Percentiles rank a stretch among this genome's conserved stretches.
Conservation (phyloP, 2,329 filamentous ascomycete species). For the Lecanicillium sp. region DNA sequence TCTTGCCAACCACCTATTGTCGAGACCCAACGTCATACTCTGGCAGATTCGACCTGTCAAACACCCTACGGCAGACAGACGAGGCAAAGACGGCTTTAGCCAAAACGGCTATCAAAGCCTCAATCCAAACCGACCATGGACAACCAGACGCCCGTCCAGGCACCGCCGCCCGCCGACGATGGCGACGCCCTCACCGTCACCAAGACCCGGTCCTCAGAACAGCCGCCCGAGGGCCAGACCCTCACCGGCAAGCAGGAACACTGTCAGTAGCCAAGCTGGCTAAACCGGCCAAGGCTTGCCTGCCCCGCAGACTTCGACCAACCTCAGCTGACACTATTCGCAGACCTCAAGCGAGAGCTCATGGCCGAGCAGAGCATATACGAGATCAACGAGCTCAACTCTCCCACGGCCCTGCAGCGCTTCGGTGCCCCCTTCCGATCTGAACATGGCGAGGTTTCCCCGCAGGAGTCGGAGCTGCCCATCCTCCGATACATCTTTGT, state of each 20-base stretch:
- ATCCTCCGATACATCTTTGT: conserved; percentile 96
- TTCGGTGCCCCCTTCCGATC: conserved; percentile 96
- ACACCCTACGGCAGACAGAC: not conserved
- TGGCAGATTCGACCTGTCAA: not conserved
- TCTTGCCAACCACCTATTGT: too few relatives aligned
- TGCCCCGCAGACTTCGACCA: conserved; percentile 16
- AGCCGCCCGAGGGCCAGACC: conserved; percentile 37
- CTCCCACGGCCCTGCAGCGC: conserved; percentile 85
- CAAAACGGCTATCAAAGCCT: not conserved
- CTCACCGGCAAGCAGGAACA: conserved; percentile 97
- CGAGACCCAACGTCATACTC: not conserved
- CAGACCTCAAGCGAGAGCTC: conserved; percentile 94
- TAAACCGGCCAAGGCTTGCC: conserved; percentile 1
- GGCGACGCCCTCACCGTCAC: conserved; percentile 14
- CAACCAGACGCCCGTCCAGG: conserved; percentile 19
- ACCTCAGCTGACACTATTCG: too few relatives aligned
- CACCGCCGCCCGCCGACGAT: conserved; percentile 18
- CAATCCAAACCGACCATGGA: conserved; percentile 21
- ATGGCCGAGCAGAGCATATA: conserved; percentile 81
- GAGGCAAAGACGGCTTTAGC: not conserved
- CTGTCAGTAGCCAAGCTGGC: conserved; percentile 50
- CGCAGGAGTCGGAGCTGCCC: conserved; percentile 87
- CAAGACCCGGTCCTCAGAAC: conserved; percentile 16
- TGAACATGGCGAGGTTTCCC: conserved; percentile 85
- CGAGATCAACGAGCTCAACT: conserved; percentile 90